Evolutionary conservation across 2,329 filamentous ascomycete genomes (phyloP).

Genomic region (Arthrobotrys musiformis): DNA sequence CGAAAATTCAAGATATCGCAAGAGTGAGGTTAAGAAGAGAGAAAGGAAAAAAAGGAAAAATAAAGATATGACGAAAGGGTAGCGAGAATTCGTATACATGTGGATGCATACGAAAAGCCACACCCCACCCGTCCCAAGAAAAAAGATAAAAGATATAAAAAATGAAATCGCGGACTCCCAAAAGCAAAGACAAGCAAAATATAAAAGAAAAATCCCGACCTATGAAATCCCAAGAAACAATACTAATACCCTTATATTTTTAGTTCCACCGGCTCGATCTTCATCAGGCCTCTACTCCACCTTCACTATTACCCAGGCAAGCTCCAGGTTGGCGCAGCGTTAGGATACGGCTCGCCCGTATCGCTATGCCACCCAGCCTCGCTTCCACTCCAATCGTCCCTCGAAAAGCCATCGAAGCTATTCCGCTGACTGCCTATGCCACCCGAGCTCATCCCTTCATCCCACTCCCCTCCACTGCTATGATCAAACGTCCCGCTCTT

Average conservation of each 20-base stretch:
- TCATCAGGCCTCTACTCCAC: no score
- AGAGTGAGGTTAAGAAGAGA: neutral
- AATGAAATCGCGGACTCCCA: neutral
- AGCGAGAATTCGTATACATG: slow-evolving; percentile 23
- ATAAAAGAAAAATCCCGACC: slow-evolving; percentile 25
- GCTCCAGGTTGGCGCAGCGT: slow-evolving; percentile 24
- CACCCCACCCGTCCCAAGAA: neutral
- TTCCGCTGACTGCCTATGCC: slow-evolving; percentile 58
- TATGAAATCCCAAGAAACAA: neutral
- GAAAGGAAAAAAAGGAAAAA: neutral
- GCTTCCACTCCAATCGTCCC: slow-evolving; percentile 57
- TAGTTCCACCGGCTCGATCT: neutral
- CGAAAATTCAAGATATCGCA: neutral
- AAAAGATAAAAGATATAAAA: neutral
- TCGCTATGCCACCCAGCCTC: slow-evolving; percentile 54
- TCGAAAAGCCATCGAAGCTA: slow-evolving; percentile 58
- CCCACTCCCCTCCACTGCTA: slow-evolving; percentile 59
- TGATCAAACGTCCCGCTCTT: slow-evolving; percentile 64
- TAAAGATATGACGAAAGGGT: neutral
- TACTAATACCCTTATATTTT: slow-evolving; percentile 1
- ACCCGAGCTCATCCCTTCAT: slow-evolving; percentile 56
- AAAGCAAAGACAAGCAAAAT: neutral
- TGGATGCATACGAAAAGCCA: neutral
- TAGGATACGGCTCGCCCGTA: slow-evolving; percentile 43
- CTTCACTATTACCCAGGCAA: slow-evolving; percentile 35